Evolutionary conservation across 73 alveolate species (phyloP), one percentile per base, ranked within the genome.

Genomic region (Durusdinium trenchii): DNA sequence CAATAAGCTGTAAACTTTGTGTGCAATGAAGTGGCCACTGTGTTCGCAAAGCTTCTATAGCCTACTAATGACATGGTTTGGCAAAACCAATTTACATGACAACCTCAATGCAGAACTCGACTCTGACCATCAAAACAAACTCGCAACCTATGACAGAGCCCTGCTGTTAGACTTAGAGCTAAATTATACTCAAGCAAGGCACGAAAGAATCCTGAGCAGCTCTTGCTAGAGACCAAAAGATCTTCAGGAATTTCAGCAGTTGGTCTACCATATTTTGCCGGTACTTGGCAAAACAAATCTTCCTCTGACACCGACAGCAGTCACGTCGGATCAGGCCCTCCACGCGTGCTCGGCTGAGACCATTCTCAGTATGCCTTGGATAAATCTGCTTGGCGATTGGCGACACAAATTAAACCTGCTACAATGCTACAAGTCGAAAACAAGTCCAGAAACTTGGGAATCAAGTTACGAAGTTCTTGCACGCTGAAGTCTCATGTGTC

Each of bases 301-400:
- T 45, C 48, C 67, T 45, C 43, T 79, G 90, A 47, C 90, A 79
- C 46, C 90, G 64, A 64, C 90, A 79, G 38, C 40, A 2, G 1
- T 47, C 47, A 18, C 28, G 64, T 6, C 20, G 20, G 47, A 79
- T 64, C 90, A 79, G 90, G 46, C 46, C 28, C 46, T 46, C 67
- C 2, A 47, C 90, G 48, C 90, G 64, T 47, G 61, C 64, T 47
- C 38, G 43, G 90, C 67, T 46, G 28, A 20, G 43, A 43, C 90
- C 90, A 28, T 79, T 79, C 46, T 79, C 90, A 28, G 90, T 43
- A 45, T 79, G 90, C 90, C 90, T 79, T 32, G 73, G 73, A n/a
- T n/a, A n/a, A n/a, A n/a, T n/a, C n/a, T n/a, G n/a, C n/a, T n/a
- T n/a, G n/a, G n/a, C n/a, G n/a, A n/a, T n/a, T n/a, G n/a, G n/a